A percentile compares a stretch with the other conserved stretches of the same genome.
Evolutionary conservation across 805 yeast species (phyloP).

Genomic region (Zygoascus biomembranicola): DNA sequence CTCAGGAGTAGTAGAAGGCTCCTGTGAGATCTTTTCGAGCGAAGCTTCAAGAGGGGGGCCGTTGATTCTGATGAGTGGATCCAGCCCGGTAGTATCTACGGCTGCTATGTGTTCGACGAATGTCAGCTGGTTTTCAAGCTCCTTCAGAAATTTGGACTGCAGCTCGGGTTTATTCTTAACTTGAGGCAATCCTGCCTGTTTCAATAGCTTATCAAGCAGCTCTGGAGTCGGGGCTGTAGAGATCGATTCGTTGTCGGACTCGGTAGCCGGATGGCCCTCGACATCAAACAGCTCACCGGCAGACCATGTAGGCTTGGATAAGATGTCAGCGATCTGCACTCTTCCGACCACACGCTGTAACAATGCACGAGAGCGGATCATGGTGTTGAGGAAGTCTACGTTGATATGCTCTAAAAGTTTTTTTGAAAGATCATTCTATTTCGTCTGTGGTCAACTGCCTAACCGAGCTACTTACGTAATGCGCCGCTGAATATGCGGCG

Average conservation of each 20-base stretch:
- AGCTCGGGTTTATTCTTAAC: slow-evolving; percentile 12
- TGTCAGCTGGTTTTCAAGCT: slow-evolving; percentile 29
- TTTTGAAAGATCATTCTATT: background rate
- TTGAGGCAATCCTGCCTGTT: slow-evolving; percentile 22
- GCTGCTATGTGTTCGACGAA: slow-evolving; percentile 32
- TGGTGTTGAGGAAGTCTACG: background rate
- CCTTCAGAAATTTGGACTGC: slow-evolving; percentile 18
- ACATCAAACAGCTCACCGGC: slow-evolving; percentile 21
- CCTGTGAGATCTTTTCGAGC: slow-evolving; percentile 6
- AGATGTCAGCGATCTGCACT: slow-evolving; percentile 11
- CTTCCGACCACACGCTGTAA: slow-evolving; percentile 2
- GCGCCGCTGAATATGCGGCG: too few species aligned
- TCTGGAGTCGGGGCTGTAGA: slow-evolving; percentile 19
- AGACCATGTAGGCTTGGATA: slow-evolving; percentile 23
- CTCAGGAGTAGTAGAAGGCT: slow-evolving; percentile 12
- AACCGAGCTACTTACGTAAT: too few species aligned
- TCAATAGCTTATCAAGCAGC: slow-evolving; percentile 20
- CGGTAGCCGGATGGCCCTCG: slow-evolving; percentile 7
- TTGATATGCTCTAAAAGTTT: background rate
- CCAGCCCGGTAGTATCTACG: slow-evolving; percentile 26
- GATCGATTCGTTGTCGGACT: slow-evolving; percentile 8
- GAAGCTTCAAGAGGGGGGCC: slow-evolving; percentile 9
- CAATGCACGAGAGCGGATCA: background rate
- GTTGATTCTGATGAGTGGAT: slow-evolving; percentile 27
- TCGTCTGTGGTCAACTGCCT: too few species aligned